Base-by-base conservation (phyloP, 192 early-diverging fungal species). In the Backusella australiensis region DNA sequence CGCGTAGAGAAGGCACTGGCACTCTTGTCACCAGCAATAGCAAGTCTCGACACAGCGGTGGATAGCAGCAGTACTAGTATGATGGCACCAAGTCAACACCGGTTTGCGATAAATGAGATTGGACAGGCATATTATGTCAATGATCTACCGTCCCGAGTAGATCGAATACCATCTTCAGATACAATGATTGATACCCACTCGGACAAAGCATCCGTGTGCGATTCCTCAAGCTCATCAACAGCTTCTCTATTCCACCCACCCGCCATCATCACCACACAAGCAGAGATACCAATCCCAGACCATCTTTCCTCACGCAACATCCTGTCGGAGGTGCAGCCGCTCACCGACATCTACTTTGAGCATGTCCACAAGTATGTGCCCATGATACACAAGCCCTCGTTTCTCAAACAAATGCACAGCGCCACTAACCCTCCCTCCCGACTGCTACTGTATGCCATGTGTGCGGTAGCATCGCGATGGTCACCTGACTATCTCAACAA, bases 341-440 rank as follows among this genome's bases (percentile, higher is more conserved):
- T 83, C 7, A 66, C 85, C 19, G 84, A 86, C 42, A 80, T 80
- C 12, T 89, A 89, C 66, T 89, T 89, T 42, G 80, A 85, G 15
- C 78, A 87, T 77, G 82, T 86, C 34, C 86, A 89, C 70, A 81
- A 81, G 21, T 83, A 87, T 69, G 78, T 78, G 44, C 89, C 89
- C n/a, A 83, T 90, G 42, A 78, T 90, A 32, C 88, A 90, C 75
- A 85, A 84, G 52, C 83, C 77, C 5, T 75, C 76, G 23, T 90
- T 90, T 74, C 53, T 86, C 17, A 76, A 81, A 29, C 82, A 87
- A 68, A 71, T 90, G 53, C 76, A 79, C 26, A 82, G 80, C 69
- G 79, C 77, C 9, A 83, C 85, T 6, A 84, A 85, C 71, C 85
- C 81, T 2, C 87, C 89, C 17, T 86, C 89, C 4, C 73, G 83